Evolutionary conservation across 805 yeast species (phyloP).

Genomic region (Candida dajiaensis): DNA sequence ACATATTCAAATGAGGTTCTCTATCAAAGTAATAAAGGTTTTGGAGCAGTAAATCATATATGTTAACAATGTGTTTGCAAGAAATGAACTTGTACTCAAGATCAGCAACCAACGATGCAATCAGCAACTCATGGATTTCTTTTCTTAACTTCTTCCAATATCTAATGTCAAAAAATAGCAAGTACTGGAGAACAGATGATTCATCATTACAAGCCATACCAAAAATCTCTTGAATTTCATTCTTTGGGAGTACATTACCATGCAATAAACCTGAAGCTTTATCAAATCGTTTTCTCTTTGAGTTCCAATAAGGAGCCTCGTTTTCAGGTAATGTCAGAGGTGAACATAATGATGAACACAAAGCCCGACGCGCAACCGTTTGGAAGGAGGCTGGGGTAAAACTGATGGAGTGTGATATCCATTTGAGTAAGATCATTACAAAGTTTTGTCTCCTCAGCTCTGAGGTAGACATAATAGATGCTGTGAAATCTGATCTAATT

Average conservation of each 20-base stretch:
- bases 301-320: constrained; percentile 21
- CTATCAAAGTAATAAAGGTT: constrained; percentile 61
- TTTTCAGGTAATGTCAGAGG: constrained; percentile 12
- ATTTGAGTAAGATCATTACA: constrained; percentile 38
- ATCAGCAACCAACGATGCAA: constrained; percentile 53
- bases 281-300: neutral
- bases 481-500: constrained; percentile 46
- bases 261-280: constrained; percentile 15
- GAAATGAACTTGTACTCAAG: constrained; percentile 40
- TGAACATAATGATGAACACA: constrained; percentile 40
- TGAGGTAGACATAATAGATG: constrained; percentile 45
- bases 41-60: constrained; percentile 45
- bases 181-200: constrained; percentile 48
- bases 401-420: constrained; percentile 41
- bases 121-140: constrained; percentile 39
- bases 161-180: constrained; percentile 55
- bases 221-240: neutral
- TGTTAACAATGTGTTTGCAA: constrained; percentile 46
- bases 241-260: constrained; percentile 10
- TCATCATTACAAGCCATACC: neutral
- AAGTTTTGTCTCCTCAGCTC: constrained; percentile 47
- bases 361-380: constrained; percentile 30
- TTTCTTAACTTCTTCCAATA: constrained; percentile 47
- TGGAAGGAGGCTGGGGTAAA: constrained; percentile 35
- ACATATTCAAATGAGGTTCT: constrained; percentile 79